Evolutionary conservation across 768 basidiomycete genomes (phyloP).

Genomic region (Hebeloma cylindrosporum): DNA sequence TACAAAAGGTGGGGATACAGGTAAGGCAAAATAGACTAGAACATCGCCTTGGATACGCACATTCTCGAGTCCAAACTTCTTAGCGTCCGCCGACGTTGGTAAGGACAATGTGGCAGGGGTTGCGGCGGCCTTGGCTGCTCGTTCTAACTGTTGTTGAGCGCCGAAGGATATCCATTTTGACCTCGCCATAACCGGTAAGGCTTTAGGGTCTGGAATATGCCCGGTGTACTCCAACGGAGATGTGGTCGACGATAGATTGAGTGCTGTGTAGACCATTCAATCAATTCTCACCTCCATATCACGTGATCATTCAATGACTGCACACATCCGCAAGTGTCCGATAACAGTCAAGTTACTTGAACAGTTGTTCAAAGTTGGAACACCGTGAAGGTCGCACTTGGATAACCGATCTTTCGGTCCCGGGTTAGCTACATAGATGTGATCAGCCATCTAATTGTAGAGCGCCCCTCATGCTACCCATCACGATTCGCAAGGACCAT

Average conservation of each 20-base stretch:
- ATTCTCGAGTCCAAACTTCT: conserved; percentile 97
- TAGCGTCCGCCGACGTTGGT: conserved; percentile 64
- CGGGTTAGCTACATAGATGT: conserved; percentile 10
- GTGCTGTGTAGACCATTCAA: too few species aligned
- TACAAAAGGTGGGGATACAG: conserved; percentile 28
- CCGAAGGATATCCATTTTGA: conserved; percentile 40
- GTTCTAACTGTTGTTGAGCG: conserved; percentile 26
- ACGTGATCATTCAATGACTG: too few species aligned
- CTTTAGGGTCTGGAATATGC: too few species aligned
- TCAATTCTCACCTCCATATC: too few species aligned
- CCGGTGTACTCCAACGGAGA: too few species aligned
- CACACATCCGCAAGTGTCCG: too few species aligned
- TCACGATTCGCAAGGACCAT: neutral
- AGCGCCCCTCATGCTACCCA: conserved; percentile 6
- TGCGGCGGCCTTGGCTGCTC: conserved; percentile 24
- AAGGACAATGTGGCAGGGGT: conserved; percentile 30
- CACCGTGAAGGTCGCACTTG: too few species aligned
- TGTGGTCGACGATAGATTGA: too few species aligned
- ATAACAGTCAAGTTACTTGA: too few species aligned
- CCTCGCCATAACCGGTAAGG: conserved; percentile 39
- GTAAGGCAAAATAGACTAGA: neutral
- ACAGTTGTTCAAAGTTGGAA: too few species aligned
- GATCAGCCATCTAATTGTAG: conserved; percentile 5
- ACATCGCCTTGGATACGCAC: conserved; percentile 48
- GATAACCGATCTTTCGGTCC: too few species aligned